These are phyloP conservation scores for Mortierella hygrophila DNA, from an alignment of 192 early-diverging fungal genomes.

Conservation along the genomic window DNA sequence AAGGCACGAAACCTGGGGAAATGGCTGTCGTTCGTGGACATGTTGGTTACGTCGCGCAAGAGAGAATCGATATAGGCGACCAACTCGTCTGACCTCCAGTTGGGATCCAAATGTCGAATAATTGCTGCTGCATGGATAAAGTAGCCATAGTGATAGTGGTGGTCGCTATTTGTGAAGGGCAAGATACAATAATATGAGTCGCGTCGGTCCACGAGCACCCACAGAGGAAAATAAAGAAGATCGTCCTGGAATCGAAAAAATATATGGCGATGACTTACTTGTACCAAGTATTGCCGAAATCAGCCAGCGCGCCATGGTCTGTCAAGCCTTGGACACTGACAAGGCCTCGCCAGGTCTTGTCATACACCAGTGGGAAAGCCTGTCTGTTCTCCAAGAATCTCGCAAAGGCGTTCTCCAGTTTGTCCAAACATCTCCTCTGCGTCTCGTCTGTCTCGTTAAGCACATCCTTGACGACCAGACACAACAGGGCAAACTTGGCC, in stretches of 20 bases:
- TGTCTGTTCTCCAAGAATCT: slow-evolving; percentile 40
- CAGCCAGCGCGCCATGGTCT: slow-evolving; percentile 25
- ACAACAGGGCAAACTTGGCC: slow-evolving; percentile 43
- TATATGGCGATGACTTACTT: slow-evolving; percentile 29
- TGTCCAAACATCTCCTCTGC: slow-evolving; percentile 24
- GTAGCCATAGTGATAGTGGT: slow-evolving; percentile 56
- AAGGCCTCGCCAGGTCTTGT: slow-evolving; percentile 40
- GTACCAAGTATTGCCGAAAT: slow-evolving; percentile 57
- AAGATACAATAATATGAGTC: not conserved
- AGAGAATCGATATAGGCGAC: slow-evolving; percentile 21
- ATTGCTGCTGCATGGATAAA: slow-evolving; percentile 52
- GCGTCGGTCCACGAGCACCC: not conserved
- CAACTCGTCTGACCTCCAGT: slow-evolving; percentile 13
- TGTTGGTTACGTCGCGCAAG: slow-evolving; percentile 48
- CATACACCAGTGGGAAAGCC: slow-evolving; percentile 41
- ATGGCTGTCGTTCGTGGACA: slow-evolving; percentile 17
- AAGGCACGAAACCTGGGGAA: slow-evolving; percentile 48
- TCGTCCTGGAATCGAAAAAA: not conserved
- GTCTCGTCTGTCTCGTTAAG: slow-evolving; percentile 20
- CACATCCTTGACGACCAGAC: slow-evolving; percentile 33
- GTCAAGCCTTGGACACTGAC: slow-evolving; percentile 33
- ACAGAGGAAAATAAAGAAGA: not conserved
- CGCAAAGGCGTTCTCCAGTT: slow-evolving; percentile 29
- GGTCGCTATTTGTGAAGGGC: slow-evolving; percentile 26
- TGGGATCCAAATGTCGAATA: slow-evolving; percentile 41